Conservation (phyloP, 495 filamentous ascomycete genomes). For the Tuber microsphaerosporum region DNA sequence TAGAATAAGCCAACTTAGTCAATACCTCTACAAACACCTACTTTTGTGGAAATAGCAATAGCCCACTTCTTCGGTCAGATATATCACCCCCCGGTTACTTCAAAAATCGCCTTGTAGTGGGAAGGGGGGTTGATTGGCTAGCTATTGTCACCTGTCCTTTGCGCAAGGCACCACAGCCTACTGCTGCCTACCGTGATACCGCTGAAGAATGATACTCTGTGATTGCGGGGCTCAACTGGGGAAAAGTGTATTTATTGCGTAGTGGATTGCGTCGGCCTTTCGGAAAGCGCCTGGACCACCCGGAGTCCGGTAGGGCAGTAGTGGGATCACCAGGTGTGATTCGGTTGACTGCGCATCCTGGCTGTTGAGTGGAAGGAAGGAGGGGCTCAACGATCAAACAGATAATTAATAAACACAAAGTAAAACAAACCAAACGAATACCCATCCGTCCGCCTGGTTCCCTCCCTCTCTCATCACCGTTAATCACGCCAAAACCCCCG, state of each 20-base stretch:
- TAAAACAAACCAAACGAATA: background rate
- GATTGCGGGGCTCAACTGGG: background rate
- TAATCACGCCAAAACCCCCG: background rate
- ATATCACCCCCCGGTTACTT: too few relatives aligned
- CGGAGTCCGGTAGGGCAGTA: background rate
- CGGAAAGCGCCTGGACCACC: background rate
- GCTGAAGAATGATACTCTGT: background rate
- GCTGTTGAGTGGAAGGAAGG: background rate
- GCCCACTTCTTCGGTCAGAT: too few relatives aligned
- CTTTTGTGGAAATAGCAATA: too few relatives aligned
- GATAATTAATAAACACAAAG: too few relatives aligned
- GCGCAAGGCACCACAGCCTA: background rate
- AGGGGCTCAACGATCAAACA: background rate
- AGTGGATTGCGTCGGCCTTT: background rate
- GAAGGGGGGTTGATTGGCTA: background rate
- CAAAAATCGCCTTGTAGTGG: background rate
- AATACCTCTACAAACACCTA: too few relatives aligned
- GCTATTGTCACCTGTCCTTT: background rate
- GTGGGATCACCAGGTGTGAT: background rate
- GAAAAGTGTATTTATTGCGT: background rate
- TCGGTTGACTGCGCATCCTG: background rate
- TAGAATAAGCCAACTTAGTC: too few relatives aligned
- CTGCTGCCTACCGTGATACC: background rate
- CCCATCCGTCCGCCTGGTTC: too few relatives aligned
- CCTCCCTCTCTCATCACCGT: background rate